Evolutionary conservation across 352 stramenopile genomes (phyloP).

Genomic region (Globisporangium cylindrosporum): DNA sequence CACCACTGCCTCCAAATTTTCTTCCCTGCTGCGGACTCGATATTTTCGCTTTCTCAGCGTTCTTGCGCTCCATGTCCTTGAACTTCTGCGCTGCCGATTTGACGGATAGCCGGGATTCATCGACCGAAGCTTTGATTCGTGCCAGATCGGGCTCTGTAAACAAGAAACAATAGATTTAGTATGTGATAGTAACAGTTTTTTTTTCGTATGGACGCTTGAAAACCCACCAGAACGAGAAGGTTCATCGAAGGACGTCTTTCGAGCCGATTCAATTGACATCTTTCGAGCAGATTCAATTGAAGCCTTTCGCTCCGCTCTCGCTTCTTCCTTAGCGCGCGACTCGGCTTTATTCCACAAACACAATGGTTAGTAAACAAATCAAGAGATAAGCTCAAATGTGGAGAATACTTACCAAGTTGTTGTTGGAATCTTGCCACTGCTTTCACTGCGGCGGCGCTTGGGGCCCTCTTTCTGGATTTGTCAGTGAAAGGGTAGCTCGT

Average conservation of each 20-base stretch:
- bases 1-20: slow-evolving; percentile 1
- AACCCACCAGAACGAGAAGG: slow-evolving; percentile 8
- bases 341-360: slow-evolving; percentile 21
- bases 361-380: background rate
- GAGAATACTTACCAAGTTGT: slow-evolving; percentile 39
- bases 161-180: background rate
- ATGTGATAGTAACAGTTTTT: background rate
- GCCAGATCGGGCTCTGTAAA: slow-evolving; percentile 46
- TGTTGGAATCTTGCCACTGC: slow-evolving; percentile 56
- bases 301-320: slow-evolving; percentile 29
- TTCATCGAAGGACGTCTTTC: slow-evolving; percentile 37
- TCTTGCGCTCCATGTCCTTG: slow-evolving; percentile 61
- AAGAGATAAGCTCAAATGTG: background rate
- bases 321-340: slow-evolving; percentile 29
- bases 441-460: slow-evolving; percentile 41
- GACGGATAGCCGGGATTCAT: slow-evolving; percentile 45
- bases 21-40: background rate
- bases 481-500: slow-evolving; percentile 71
- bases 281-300: slow-evolving; percentile 34
- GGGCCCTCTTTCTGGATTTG: slow-evolving; percentile 35
- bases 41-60: slow-evolving; percentile 13
- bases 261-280: slow-evolving; percentile 28
- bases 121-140: slow-evolving; percentile 56
- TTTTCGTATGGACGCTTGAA: background rate
- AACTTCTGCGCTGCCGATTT: slow-evolving; percentile 59